Conservation (phyloP, 768 basidiomycete species). For the Mycena latifolia region DNA sequence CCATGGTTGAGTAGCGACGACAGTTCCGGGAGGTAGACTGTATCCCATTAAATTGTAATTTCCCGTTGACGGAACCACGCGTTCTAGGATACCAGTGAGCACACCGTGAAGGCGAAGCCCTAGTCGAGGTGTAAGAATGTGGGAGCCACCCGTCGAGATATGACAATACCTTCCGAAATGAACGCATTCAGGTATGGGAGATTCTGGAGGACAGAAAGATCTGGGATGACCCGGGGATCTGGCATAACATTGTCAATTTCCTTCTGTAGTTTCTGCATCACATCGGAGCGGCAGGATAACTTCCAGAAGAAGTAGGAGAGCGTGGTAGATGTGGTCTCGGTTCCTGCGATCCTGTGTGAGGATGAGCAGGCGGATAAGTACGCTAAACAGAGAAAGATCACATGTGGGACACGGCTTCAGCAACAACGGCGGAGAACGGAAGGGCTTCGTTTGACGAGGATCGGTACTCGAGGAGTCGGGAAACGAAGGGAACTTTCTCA, state of each 20-base stretch:
- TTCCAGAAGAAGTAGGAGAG: constrained; percentile 85
- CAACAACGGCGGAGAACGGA: constrained; percentile 79
- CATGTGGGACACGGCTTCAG: constrained; percentile 85
- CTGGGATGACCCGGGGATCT: constrained; percentile 71
- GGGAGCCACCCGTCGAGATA: constrained; percentile 9
- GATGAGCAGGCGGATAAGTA: not conserved
- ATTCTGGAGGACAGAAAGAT: constrained; percentile 65
- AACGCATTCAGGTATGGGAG: constrained; percentile 67
- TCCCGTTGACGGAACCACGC: constrained; percentile 78
- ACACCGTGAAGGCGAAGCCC: constrained; percentile 79
- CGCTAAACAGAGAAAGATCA: constrained; percentile 49
- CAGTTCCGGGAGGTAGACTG: constrained; percentile 78
- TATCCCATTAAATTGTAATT: constrained; percentile 84
- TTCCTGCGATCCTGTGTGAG: constrained; percentile 74
- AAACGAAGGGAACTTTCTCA: constrained; percentile 71
- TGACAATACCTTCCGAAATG: constrained; percentile 73
- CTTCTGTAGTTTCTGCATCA: constrained; percentile 72
- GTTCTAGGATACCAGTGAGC: constrained; percentile 78
- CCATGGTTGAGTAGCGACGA: constrained; percentile 84
- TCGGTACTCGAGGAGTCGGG: constrained; percentile 73
- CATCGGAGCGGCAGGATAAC: constrained; percentile 75
- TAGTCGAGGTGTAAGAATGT: constrained; percentile 41
- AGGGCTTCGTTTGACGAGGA: constrained; percentile 56
- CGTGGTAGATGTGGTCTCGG: constrained; percentile 80
- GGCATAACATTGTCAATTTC: constrained; percentile 81